Evolutionary conservation across 257 asterid genomes (phyloP).

Genomic region (Solanum lycopersicoides): DNA sequence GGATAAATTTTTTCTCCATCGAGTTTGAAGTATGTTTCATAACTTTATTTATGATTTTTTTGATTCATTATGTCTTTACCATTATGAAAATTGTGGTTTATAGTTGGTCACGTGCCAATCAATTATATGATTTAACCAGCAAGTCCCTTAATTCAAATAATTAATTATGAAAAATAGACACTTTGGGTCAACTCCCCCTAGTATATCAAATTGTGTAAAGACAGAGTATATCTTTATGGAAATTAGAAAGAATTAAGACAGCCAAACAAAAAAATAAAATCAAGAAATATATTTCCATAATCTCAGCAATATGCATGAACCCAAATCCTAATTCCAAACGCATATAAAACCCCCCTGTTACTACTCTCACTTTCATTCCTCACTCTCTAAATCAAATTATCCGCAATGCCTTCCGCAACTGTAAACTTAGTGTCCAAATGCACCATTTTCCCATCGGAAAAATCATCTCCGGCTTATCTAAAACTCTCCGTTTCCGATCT

Average conservation of each 20-base stretch:
- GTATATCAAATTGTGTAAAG: not conserved
- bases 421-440: conserved; percentile 18
- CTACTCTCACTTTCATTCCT: not conserved
- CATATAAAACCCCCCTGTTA: not conserved
- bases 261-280: not conserved
- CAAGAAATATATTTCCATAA: not conserved
- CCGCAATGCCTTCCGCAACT: conserved; percentile 25
- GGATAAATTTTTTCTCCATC: no score
- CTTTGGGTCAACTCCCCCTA: not conserved
- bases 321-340: not conserved
- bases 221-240: not conserved
- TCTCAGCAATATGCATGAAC: not conserved
- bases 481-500: conserved; percentile 64
- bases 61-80: not conserved
- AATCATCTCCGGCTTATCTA: conserved; percentile 25
- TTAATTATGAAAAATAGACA: not conserved
- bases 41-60: not conserved
- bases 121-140: not conserved
- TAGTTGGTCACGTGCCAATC: not conserved
- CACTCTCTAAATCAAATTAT: not conserved
- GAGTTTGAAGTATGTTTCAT: not conserved
- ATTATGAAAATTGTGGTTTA: not conserved
- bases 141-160: not conserved
- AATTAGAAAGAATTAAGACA: not conserved
- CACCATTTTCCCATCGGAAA: conserved; percentile 28